Evolutionary conservation across 441 rosid species (phyloP).

Genomic region (Erodium trifolium): DNA sequence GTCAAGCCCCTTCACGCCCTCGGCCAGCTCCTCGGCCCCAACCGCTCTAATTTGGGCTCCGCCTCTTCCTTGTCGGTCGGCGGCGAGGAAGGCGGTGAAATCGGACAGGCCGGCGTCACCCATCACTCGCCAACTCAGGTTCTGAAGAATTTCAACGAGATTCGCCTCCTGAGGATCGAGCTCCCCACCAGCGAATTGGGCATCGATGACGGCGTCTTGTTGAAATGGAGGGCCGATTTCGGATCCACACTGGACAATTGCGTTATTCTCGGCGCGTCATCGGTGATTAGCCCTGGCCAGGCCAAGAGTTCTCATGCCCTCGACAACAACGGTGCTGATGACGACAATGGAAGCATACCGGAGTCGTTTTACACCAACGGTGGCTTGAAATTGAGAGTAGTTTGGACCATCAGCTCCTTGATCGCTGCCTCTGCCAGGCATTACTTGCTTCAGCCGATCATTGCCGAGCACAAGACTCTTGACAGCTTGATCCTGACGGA

Average conservation of each 20-base stretch:
- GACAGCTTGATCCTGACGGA: slow-evolving; percentile 73
- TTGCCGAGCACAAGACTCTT: slow-evolving; percentile 74
- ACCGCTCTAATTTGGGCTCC: too few relatives aligned
- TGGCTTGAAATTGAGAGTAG: slow-evolving; percentile 79
- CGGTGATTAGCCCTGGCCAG: slow-evolving; percentile 24
- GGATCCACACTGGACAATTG: slow-evolving; percentile 86
- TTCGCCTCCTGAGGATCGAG: slow-evolving; percentile 65
- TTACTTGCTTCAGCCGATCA: slow-evolving; percentile 76
- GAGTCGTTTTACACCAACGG: slow-evolving; percentile 91
- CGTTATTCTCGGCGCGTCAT: slow-evolving; percentile 76
- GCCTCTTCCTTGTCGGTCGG: too few relatives aligned
- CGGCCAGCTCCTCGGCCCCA: too few relatives aligned
- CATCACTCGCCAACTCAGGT: slow-evolving; percentile 93
- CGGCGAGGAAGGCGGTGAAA: too few relatives aligned
- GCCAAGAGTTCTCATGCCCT: slow-evolving; percentile 15
- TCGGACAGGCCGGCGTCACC: slow-evolving; percentile 21
- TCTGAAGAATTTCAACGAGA: slow-evolving; percentile 32
- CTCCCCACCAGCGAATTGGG: slow-evolving; percentile 76
- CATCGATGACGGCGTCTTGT: slow-evolving; percentile 58
- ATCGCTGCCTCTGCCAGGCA: slow-evolving; percentile 92
- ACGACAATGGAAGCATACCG: slow-evolving; percentile 75
- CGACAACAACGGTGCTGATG: slow-evolving; percentile 22
- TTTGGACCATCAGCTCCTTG: slow-evolving; percentile 88
- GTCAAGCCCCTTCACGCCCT: too few relatives aligned
- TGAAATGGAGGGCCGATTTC: slow-evolving; percentile 86